phyloP scores from a whole-genome alignment of 2,329 filamentous ascomycete genomes.

The Exophiala dermatitidis region DNA sequence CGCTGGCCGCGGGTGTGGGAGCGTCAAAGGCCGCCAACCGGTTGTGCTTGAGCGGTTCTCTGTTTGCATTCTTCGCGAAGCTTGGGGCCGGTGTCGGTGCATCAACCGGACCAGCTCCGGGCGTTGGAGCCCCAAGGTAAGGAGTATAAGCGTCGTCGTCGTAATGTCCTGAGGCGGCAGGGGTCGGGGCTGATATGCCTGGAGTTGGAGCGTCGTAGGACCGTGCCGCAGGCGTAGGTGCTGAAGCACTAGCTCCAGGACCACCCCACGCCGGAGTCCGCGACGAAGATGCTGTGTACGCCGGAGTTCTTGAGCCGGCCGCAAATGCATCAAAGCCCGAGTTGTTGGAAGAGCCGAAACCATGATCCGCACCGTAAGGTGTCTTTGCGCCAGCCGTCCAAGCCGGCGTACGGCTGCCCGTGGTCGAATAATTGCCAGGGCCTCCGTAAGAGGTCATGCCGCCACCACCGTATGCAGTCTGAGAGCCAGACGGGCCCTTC shows the following conservation, averaged over 20 bases:
- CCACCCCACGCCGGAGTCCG: constrained; percentile 42
- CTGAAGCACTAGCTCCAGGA: constrained; percentile 26
- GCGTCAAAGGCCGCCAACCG: constrained; percentile 23
- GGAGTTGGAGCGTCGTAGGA: constrained; percentile 70
- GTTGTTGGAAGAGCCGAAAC: constrained; percentile 57
- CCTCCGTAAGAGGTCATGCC: constrained; percentile 72
- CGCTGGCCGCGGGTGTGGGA: constrained; percentile 31
- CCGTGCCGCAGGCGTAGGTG: constrained; percentile 31
- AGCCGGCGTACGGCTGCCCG: constrained; percentile 61
- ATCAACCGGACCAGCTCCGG: constrained; percentile 37
- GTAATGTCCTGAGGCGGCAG: constrained; percentile 52
- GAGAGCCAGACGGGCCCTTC: constrained; percentile 52
- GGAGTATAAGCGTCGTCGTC: constrained; percentile 42
- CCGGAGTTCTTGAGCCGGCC: constrained; percentile 69
- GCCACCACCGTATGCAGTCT: constrained; percentile 51
- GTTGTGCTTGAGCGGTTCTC: constrained; percentile 21
- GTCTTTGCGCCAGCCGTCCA: constrained; percentile 64
- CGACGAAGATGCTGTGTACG: constrained; percentile 53
- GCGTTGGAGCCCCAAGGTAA: constrained; percentile 40
- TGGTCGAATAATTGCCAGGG: constrained; percentile 30
- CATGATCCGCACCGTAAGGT: constrained; percentile 48
- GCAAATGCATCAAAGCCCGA: constrained; percentile 61
- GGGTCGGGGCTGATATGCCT: constrained; percentile 61
- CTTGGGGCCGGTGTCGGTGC: constrained; percentile 45
- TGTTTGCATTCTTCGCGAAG: constrained; percentile 26